phyloP scores from a whole-genome alignment of 2,329 filamentous ascomycete species.

The Fusarium zealandicum region DNA sequence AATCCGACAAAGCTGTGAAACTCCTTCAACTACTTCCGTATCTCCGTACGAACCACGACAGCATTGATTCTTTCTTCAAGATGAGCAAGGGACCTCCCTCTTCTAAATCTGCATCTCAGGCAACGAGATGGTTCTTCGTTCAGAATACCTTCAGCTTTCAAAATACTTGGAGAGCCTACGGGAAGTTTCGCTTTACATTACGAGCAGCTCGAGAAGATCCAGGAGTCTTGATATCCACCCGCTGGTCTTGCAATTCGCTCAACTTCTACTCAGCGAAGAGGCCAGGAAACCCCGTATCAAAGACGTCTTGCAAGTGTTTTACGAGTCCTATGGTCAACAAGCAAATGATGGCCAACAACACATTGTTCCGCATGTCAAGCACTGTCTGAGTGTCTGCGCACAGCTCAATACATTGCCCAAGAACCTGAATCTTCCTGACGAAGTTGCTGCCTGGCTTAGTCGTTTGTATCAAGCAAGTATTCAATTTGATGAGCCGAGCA shows the following conservation, averaged over 20 bases:
- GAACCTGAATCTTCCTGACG: neutral
- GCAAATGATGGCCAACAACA: neutral
- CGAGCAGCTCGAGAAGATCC: neutral
- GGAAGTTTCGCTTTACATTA: neutral
- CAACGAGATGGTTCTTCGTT: neutral
- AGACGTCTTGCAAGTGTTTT: neutral
- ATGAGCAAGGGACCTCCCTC: neutral
- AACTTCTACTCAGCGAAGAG: neutral
- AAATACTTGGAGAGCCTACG: neutral
- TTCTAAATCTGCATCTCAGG: neutral
- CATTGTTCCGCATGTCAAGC: neutral
- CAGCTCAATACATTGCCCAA: neutral
- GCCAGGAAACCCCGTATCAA: neutral
- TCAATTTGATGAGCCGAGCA: no score
- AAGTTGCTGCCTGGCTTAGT: neutral
- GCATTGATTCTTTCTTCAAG: neutral
- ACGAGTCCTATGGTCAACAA: neutral
- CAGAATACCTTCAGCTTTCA: neutral
- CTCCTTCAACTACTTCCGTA: constrained; percentile 1
- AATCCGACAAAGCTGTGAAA: neutral
- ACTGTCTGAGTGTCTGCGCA: neutral
- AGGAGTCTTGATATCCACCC: neutral
- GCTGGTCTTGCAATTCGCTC: neutral
- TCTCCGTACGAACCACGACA: neutral
- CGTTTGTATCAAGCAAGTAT: no score